Evolutionary conservation across 179 eudicot genomes (phyloP), one percentile per base, ranked within the genome.

Genomic region (Amaranthus tricolor): DNA sequence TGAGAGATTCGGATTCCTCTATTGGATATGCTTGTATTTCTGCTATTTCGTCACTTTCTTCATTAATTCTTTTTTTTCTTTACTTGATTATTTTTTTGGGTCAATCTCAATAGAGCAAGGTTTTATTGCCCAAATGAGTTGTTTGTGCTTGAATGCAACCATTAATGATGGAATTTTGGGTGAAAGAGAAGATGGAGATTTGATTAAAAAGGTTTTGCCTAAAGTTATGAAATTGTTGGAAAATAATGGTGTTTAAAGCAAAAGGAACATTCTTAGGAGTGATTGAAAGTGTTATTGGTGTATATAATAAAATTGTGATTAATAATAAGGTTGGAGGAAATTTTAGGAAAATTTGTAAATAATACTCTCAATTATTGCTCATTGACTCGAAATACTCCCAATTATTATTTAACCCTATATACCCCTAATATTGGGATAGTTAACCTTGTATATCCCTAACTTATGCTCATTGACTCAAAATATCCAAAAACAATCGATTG

Each of bases 71-170:
- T 68, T 82, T 78, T 0, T 60, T 10, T 16, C 68, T 5, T 47
- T 88, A 15, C 57, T 88, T 9, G 84, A 83, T 0, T 81, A 92
- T 0, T 74, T 90, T 0, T 21, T 84, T 2, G 80, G 83, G 13
- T 81, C 88, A 1, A 48, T 89, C 13, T 59, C 85, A 3, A 76
- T 81, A 51, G 93, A 88, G 21, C 93, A 90, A 74, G 89, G 86
- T 19, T 19, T 9, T 9, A 83, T 84, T 9, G 78, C 86, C 19
- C 97, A 88, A 82, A 76, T 82, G 71, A 92, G 92, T 0, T 84
- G 93, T 16, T 9, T 86, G 8, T 90, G 92, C 47, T 63, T 92
- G 0, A 79, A 92, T 6, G 87, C 91, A 0, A 91, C 88, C 3
- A 81, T 92, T 6, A 91, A 89, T 19, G 68, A 78, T 80, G 64